Evolutionary conservation across 768 basidiomycete species (phyloP).

Genomic region (Boletus tylopilopsis): DNA sequence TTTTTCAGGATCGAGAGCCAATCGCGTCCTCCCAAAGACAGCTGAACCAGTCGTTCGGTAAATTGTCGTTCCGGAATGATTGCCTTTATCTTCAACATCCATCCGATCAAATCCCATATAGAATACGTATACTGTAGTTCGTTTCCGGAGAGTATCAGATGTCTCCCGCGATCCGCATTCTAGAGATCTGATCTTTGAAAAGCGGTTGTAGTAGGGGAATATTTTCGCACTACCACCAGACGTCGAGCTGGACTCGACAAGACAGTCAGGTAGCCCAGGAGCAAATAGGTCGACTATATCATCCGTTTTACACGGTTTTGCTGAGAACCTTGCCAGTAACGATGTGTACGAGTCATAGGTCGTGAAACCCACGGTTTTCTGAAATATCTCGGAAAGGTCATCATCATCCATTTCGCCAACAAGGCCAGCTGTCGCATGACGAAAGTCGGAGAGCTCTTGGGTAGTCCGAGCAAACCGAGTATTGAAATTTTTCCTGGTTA

Average conservation of each 20-base stretch:
- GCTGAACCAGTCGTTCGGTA: not conserved
- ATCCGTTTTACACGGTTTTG: not conserved
- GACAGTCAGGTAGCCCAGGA: conserved; percentile 16
- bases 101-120: not conserved
- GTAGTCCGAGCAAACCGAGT: conserved; percentile 2
- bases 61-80: not conserved
- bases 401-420: not conserved
- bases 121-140: not conserved
- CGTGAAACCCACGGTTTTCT: conserved; percentile 5
- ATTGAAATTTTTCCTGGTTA: not conserved
- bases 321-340: conserved; percentile 4
- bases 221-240: conserved; percentile 11
- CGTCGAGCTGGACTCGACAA: conserved; percentile 12
- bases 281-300: conserved; percentile 9
- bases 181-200: not conserved
- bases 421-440: not conserved
- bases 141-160: not conserved
- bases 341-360: conserved; percentile 13
- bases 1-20: not conserved
- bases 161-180: not conserved
- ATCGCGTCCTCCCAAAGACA: not conserved
- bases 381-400: conserved; percentile 4
- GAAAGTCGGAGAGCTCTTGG: not conserved
- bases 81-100: not conserved
- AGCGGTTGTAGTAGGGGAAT: conserved; percentile 8